A percentile compares a stretch with the other conserved stretches of the same genome.
Evolutionary conservation across 2,329 filamentous ascomycete species (phyloP).

Genomic region (Alternaria atra): DNA sequence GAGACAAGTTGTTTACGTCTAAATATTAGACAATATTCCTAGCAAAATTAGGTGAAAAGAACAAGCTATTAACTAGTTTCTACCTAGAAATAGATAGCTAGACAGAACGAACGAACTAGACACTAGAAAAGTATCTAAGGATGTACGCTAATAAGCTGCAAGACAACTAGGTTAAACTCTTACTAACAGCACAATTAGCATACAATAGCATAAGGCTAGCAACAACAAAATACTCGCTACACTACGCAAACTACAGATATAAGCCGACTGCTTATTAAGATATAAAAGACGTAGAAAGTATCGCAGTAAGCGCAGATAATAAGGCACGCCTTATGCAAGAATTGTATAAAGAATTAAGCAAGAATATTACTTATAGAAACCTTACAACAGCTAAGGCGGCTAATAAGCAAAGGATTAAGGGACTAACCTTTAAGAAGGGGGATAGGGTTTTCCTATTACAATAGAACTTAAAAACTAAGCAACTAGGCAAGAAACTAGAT

Average conservation of each 20-base stretch:
- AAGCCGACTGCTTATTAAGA: neutral
- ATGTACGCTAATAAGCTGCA: too few species aligned
- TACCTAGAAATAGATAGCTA: too few species aligned
- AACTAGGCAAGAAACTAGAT: neutral
- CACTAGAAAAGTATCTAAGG: too few species aligned
- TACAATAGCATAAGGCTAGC: too few species aligned
- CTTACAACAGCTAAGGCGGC: neutral
- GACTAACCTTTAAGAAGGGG: constrained; percentile 6
- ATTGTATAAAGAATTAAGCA: neutral
- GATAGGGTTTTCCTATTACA: neutral
- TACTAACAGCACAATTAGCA: too few species aligned
- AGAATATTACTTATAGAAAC: neutral
- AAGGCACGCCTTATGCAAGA: neutral
- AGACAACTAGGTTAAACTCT: too few species aligned
- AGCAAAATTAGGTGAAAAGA: too few species aligned
- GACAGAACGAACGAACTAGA: too few species aligned
- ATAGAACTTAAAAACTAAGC: neutral
- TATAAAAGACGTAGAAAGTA: neutral
- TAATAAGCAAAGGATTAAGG: constrained; percentile 1
- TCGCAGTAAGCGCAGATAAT: neutral
- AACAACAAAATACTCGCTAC: too few species aligned
- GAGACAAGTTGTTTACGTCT: neutral
- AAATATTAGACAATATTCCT: neutral
- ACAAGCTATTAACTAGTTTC: too few species aligned
- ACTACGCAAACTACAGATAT: neutral